These are phyloP conservation scores for Pichia deserticola DNA, from an alignment of 805 yeast genomes.

Conservation along the genomic window DNA sequence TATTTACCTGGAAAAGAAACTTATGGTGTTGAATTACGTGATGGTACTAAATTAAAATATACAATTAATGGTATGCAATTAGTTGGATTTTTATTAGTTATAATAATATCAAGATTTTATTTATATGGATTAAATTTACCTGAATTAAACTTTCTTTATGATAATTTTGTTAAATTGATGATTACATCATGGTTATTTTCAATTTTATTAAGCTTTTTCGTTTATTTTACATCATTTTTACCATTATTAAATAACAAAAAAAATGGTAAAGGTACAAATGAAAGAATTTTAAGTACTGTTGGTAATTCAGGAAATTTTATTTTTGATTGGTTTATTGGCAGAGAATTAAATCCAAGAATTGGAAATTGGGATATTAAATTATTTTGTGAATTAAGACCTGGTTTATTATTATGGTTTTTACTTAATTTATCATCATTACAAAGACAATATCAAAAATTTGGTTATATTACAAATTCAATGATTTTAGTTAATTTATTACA, in stretches of 20 bases:
- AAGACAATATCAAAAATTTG: constrained; percentile 55
- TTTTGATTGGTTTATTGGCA: constrained; percentile 95
- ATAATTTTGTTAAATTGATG: constrained; percentile 58
- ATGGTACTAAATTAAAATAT: constrained; percentile 63
- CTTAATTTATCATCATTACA: constrained; percentile 76
- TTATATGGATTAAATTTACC: constrained; percentile 44
- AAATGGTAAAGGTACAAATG: constrained; percentile 51
- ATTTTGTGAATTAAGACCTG: constrained; percentile 93
- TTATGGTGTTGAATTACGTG: constrained; percentile 67
- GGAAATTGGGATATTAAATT: constrained; percentile 82
- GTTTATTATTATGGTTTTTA: constrained; percentile 77
- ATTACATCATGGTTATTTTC: constrained; percentile 59
- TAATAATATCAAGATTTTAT: constrained; percentile 46
- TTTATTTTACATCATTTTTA: constrained; percentile 61
- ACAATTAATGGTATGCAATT: constrained; percentile 75
- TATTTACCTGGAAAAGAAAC: constrained; percentile 68
- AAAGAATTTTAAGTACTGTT: constrained; percentile 71
- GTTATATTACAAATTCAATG: constrained; percentile 59
- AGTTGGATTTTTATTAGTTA: constrained; percentile 30
- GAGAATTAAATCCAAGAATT: constrained; percentile 88
- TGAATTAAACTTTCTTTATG: constrained; percentile 71
- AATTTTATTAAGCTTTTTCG: constrained; percentile 50
- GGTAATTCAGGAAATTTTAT: constrained; percentile 74
- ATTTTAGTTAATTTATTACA: constrained; percentile 62
- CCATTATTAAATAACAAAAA: constrained; percentile 35